Conservation (phyloP, 2,329 filamentous ascomycete genomes). For the Cadophora luteo-olivacea region DNA sequence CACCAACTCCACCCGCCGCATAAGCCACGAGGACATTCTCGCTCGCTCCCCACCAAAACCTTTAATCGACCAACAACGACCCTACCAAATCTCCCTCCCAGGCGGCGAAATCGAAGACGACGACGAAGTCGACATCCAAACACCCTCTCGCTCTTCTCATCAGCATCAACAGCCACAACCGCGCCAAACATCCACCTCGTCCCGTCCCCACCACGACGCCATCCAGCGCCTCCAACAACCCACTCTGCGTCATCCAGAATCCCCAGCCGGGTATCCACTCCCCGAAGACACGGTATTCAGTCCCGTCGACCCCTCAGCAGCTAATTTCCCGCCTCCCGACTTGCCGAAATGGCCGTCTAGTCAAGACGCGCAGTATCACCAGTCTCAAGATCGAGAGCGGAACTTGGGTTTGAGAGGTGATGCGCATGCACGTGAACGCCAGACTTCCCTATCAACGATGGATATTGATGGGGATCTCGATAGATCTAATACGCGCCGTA, state of each 20-base stretch:
- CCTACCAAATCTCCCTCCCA: slow-evolving; percentile 43
- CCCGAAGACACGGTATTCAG: slow-evolving; percentile 37
- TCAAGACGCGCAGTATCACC: slow-evolving; percentile 9
- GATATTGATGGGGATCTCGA: slow-evolving; percentile 29
- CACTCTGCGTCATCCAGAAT: slow-evolving; percentile 36
- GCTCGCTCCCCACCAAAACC: slow-evolving; percentile 41
- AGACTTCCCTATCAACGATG: slow-evolving; percentile 22
- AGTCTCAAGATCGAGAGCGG: no score
- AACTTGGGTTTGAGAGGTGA: background rate
- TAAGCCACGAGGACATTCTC: slow-evolving; percentile 40
- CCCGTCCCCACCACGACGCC: slow-evolving; percentile 21
- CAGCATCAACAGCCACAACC: background rate
- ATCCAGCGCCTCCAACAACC: slow-evolving; percentile 36
- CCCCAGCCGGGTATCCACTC: slow-evolving; percentile 38
- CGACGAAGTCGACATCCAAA: slow-evolving; percentile 26
- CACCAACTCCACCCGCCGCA: slow-evolving; percentile 18
- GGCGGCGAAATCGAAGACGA: slow-evolving; percentile 27
- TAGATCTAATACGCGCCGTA: slow-evolving; percentile 36
- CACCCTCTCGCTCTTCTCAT: background rate
- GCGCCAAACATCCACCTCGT: background rate
- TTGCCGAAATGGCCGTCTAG: slow-evolving; percentile 32
- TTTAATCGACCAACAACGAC: slow-evolving; percentile 41
- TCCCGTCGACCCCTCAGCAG: slow-evolving; percentile 34
- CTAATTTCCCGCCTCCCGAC: slow-evolving; percentile 34
- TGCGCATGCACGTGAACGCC: background rate